Conservation (phyloP, 768 basidiomycete species). For the Pleurotus salmoneostramineus region DNA sequence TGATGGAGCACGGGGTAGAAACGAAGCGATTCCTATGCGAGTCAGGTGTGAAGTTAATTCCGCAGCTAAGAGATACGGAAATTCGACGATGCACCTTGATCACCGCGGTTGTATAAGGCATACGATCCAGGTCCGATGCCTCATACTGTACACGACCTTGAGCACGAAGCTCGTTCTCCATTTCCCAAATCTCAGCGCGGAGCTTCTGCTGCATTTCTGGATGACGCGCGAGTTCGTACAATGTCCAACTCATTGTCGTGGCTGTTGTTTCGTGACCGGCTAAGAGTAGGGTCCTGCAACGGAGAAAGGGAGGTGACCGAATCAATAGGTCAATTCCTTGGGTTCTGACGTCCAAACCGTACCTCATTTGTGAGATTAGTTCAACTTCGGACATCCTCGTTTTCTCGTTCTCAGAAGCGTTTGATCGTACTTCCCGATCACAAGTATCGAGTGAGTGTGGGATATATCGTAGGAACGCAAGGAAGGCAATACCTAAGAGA, state of each 20-base stretch:
- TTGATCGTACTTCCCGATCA: constrained; percentile 28
- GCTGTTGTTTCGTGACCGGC: constrained; percentile 46
- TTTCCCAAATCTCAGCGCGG: constrained; percentile 38
- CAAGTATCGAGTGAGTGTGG: background rate
- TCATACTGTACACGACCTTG: constrained; percentile 13
- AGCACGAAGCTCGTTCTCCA: constrained; percentile 9
- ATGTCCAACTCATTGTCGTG: constrained; percentile 40
- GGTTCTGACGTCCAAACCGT: too few species aligned
- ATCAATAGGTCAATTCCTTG: too few species aligned
- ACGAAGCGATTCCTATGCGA: constrained; percentile 25
- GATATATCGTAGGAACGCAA: background rate
- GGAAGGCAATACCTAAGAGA: constrained; percentile 22
- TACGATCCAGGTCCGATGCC: constrained; percentile 24
- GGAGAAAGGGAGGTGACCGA: background rate
- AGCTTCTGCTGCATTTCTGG: constrained; percentile 46
- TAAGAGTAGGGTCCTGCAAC: constrained; percentile 24
- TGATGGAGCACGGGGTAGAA: constrained; percentile 21
- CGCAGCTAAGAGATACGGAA: background rate
- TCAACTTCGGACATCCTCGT: constrained; percentile 27
- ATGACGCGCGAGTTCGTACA: constrained; percentile 45
- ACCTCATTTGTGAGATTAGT: constrained; percentile 27
- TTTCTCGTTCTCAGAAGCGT: constrained; percentile 26
- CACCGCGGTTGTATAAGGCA: constrained; percentile 22
- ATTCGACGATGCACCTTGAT: constrained; percentile 14
- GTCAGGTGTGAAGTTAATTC: background rate